These are phyloP conservation scores for Rhodofomes roseus DNA, from an alignment of 1,284 basidiomycete species.

Conservation along the genomic window DNA sequence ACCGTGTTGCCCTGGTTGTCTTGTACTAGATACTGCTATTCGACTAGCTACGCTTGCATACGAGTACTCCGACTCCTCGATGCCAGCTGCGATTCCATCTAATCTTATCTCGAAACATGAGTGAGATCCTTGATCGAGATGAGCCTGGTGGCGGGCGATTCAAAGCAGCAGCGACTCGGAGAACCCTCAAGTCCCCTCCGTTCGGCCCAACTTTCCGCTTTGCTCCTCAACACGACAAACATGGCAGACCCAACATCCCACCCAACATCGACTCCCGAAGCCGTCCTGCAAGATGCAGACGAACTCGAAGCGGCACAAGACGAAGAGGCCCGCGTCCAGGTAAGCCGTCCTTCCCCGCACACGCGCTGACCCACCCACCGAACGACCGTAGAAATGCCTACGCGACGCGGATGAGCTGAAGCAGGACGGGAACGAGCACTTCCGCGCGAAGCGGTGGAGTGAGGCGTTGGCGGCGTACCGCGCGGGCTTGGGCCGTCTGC, in stretches of 20 bases:
- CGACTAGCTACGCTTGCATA: too few relatives aligned
- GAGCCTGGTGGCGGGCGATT: background rate
- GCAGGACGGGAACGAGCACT: conserved; percentile 52
- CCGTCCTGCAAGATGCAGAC: too few relatives aligned
- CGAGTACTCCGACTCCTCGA: too few relatives aligned
- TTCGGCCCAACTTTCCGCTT: background rate
- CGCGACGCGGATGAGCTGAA: conserved; percentile 57
- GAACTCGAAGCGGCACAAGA: background rate
- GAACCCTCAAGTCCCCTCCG: background rate
- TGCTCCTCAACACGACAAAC: background rate
- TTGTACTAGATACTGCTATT: background rate
- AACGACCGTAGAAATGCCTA: conserved; percentile 37
- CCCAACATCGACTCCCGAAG: background rate
- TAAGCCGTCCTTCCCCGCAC: background rate
- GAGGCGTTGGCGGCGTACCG: conserved; percentile 64
- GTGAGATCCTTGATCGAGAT: background rate
- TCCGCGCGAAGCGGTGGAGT: conserved; percentile 51
- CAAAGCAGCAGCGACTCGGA: background rate
- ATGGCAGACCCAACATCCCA: background rate
- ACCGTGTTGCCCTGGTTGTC: background rate
- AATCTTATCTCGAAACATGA: conserved; percentile 3
- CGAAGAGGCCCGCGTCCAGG: conserved; percentile 12
- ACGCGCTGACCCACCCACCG: background rate
- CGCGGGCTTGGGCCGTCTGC: conserved; percentile 55
- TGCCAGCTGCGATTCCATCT: too few relatives aligned